A percentile compares a stretch with the other conserved stretches of the same genome.
Evolutionary conservation across 352 stramenopile genomes (phyloP).

Genomic region (Peronospora farinosa): DNA sequence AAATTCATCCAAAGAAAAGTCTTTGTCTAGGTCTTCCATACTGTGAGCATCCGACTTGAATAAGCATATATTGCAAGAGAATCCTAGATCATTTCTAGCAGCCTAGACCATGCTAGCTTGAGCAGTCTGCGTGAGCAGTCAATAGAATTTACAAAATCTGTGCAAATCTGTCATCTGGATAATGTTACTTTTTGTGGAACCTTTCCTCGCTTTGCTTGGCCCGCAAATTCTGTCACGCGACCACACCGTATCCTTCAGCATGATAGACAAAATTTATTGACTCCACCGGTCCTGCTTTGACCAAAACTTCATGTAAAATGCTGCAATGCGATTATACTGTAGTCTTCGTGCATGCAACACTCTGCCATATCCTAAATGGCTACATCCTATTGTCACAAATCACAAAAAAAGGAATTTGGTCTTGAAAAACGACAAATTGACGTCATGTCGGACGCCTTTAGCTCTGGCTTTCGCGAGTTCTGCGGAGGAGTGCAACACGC

Average conservation of each 20-base stretch:
- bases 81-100: too few species aligned
- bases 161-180: too few species aligned
- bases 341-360: too few species aligned
- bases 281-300: conserved; percentile 21
- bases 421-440: conserved; percentile 5
- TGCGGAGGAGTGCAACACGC: conserved; percentile 82
- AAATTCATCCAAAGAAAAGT: conserved; percentile 25
- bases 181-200: conserved; percentile 12
- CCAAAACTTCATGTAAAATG: conserved; percentile 55
- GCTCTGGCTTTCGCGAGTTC: conserved; percentile 73
- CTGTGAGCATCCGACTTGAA: conserved; percentile 40
- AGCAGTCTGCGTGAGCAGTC: conserved; percentile 20
- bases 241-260: conserved; percentile 65
- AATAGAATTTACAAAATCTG: conserved; percentile 61
- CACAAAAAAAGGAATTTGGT: conserved; percentile 8
- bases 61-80: conserved; percentile 56
- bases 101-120: conserved; percentile 25
- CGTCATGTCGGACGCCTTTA: conserved; percentile 41
- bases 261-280: conserved; percentile 36
- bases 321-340: conserved; percentile 34
- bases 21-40: conserved; percentile 55
- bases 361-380: too few species aligned
- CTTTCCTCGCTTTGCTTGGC: conserved; percentile 60
- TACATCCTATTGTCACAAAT: conserved; percentile 5
- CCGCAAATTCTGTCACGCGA: conserved; percentile 69